These are phyloP conservation scores for Colletotrichum endophyticum DNA, from an alignment of 2,329 filamentous ascomycete species.

Conservation along the genomic window DNA sequence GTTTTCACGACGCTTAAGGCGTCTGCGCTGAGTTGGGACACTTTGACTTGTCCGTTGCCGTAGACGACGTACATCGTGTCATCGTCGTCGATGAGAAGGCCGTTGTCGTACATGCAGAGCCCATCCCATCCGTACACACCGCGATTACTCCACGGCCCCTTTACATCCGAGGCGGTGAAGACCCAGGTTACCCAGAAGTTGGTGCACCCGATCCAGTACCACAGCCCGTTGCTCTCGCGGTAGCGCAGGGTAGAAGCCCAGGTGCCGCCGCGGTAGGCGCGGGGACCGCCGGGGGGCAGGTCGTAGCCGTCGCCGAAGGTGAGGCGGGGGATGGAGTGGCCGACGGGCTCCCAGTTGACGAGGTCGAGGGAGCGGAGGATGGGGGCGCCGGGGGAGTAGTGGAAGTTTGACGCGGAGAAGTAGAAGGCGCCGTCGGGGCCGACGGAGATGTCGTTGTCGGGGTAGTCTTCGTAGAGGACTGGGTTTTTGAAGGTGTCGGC, in stretches of 20 bases:
- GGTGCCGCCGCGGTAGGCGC: conserved; percentile 57
- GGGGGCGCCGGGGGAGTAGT: conserved; percentile 61
- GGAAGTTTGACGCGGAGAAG: conserved; percentile 60
- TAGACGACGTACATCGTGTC: conserved; percentile 65
- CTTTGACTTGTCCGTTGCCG: conserved; percentile 50
- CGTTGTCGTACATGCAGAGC: conserved; percentile 62
- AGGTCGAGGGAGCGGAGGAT: conserved; percentile 61
- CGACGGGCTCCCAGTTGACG: conserved; percentile 53
- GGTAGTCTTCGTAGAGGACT: conserved; percentile 59
- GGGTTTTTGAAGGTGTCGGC: conserved; percentile 49
- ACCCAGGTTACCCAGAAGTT: conserved; percentile 56
- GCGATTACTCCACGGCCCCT: conserved; percentile 47
- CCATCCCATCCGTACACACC: conserved; percentile 33
- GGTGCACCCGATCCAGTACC: conserved; percentile 64
- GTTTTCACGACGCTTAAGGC: conserved; percentile 48
- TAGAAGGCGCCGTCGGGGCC: conserved; percentile 56
- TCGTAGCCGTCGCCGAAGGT: conserved; percentile 54
- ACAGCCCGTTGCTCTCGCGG: conserved; percentile 50
- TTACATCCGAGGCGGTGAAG: conserved; percentile 49
- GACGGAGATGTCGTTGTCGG: conserved; percentile 59
- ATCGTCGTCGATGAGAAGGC: conserved; percentile 62
- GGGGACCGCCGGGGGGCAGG: conserved; percentile 38
- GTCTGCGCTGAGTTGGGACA: conserved; percentile 56
- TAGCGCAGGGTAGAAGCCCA: conserved; percentile 62
- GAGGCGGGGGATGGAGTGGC: conserved; percentile 49